These are phyloP conservation scores for Bremia lactucae DNA, from an alignment of 352 stramenopile genomes.

Conservation along the genomic window DNA sequence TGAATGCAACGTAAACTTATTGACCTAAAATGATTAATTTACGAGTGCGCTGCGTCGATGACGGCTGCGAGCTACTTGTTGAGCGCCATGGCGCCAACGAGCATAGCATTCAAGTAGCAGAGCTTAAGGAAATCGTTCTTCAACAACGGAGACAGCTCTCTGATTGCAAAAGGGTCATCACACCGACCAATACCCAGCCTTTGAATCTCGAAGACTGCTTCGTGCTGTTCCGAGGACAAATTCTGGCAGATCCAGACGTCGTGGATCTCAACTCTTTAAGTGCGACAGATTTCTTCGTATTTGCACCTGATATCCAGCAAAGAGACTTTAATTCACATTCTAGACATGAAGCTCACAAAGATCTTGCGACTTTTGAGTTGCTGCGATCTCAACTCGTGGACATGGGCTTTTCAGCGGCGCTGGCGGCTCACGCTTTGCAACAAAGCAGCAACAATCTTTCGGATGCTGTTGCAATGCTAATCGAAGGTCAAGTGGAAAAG, in stretches of 20 bases:
- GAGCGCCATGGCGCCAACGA: conserved; percentile 27
- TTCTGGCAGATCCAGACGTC: conserved; percentile 48
- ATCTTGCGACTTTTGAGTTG: conserved; percentile 7
- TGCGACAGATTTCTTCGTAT: conserved; percentile 51
- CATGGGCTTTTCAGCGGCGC: conserved; percentile 40
- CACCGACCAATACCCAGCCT: neutral
- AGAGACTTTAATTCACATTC: neutral
- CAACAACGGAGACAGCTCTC: conserved; percentile 15
- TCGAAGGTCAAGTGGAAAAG: conserved; percentile 7
- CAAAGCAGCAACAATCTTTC: conserved; percentile 23
- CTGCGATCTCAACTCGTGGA: conserved; percentile 33
- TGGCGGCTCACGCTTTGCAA: conserved; percentile 21
- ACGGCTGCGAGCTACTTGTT: conserved; percentile 43
- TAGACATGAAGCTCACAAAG: conserved; percentile 7
- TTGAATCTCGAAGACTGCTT: conserved; percentile 21
- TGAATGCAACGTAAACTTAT: no score
- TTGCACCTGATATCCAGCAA: conserved; percentile 28
- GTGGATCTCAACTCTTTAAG: conserved; percentile 43
- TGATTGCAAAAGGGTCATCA: conserved; percentile 1
- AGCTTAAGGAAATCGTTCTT: conserved; percentile 41
- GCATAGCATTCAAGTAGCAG: conserved; percentile 30
- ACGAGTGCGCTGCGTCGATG: conserved; percentile 42
- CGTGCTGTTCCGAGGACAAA: conserved; percentile 41
- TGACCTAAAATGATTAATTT: conserved; percentile 32
- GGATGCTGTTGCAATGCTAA: conserved; percentile 31